These are phyloP conservation scores for Colletotrichum destructivum DNA, from an alignment of 2,329 filamentous ascomycete species.

Conservation along the genomic window DNA sequence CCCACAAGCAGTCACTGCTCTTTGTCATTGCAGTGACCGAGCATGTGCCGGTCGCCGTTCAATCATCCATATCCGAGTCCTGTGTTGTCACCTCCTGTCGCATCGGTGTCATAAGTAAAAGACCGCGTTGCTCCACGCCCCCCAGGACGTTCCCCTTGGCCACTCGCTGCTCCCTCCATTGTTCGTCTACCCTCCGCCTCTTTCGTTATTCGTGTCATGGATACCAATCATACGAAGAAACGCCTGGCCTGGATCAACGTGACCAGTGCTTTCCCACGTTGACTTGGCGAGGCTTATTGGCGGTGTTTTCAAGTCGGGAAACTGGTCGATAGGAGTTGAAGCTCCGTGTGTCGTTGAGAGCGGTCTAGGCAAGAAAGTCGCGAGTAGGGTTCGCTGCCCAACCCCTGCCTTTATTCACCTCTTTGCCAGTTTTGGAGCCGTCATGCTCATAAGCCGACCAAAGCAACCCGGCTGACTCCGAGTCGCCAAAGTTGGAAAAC, in stretches of 20 bases:
- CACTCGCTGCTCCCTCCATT: conserved; percentile 6
- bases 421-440: conserved; percentile 6
- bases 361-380: conserved; percentile 26
- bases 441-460: conserved; percentile 30
- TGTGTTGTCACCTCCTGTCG: conserved; percentile 19
- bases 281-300: background rate
- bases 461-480: conserved; percentile 11
- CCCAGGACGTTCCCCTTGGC: conserved; percentile 1
- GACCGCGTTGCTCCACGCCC: conserved; percentile 15
- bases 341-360: conserved; percentile 17
- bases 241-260: conserved; percentile 27
- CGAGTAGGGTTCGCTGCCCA: conserved; percentile 26
- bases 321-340: background rate
- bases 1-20: conserved; percentile 23
- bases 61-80: conserved; percentile 13
- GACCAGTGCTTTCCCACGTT: conserved; percentile 12
- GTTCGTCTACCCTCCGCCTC: background rate
- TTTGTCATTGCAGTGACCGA: conserved; percentile 14
- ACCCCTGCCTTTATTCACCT: conserved; percentile 1
- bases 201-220: conserved; percentile 29
- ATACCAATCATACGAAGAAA: conserved; percentile 25
- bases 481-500: conserved; percentile 20
- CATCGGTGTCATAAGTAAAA: conserved; percentile 23
- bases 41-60: conserved; percentile 13
- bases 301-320: background rate